Evolutionary conservation across 1,284 basidiomycete genomes (phyloP).

Genomic region (Athelia sp.): DNA sequence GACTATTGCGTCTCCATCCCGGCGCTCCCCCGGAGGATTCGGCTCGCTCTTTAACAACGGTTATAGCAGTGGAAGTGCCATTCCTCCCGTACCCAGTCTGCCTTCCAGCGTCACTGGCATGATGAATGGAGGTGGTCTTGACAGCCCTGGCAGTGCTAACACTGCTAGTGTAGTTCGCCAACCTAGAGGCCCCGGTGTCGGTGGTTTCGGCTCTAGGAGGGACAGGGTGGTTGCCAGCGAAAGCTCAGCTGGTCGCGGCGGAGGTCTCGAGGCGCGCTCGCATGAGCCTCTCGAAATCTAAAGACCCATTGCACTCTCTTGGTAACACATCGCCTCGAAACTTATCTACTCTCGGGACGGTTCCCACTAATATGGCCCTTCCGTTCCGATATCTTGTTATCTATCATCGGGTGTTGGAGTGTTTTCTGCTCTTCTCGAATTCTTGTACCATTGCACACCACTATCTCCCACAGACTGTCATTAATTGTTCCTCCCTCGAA

Average conservation of each 20-base stretch:
- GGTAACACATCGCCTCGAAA: no score
- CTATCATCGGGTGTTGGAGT: no score
- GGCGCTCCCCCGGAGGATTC: constrained; percentile 67
- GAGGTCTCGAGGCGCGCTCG: constrained; percentile 71
- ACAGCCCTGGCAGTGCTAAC: constrained; percentile 37
- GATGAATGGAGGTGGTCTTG: constrained; percentile 31
- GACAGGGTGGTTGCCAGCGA: constrained; percentile 55
- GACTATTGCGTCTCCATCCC: constrained; percentile 79
- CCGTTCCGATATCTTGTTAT: no score
- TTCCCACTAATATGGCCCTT: no score
- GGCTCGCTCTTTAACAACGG: constrained; percentile 60
- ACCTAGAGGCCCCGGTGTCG: constrained; percentile 70
- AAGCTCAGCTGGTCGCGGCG: constrained; percentile 43
- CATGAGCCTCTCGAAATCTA: constrained; percentile 82
- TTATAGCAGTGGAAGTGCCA: constrained; percentile 30
- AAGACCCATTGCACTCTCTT: constrained; percentile 16
- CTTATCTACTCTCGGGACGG: no score
- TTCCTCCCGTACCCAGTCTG: constrained; percentile 77
- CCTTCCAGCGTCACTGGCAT: constrained; percentile 49
- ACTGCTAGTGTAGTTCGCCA: constrained; percentile 77
- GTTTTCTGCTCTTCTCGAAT: no score
- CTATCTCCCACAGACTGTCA: no score
- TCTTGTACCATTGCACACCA: no score
- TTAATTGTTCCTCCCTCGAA: no score
- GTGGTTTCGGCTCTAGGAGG: constrained; percentile 65